These are phyloP conservation scores for Hirsutella thompsonii DNA, from an alignment of 2,329 filamentous ascomycete species.

Conservation along the genomic window DNA sequence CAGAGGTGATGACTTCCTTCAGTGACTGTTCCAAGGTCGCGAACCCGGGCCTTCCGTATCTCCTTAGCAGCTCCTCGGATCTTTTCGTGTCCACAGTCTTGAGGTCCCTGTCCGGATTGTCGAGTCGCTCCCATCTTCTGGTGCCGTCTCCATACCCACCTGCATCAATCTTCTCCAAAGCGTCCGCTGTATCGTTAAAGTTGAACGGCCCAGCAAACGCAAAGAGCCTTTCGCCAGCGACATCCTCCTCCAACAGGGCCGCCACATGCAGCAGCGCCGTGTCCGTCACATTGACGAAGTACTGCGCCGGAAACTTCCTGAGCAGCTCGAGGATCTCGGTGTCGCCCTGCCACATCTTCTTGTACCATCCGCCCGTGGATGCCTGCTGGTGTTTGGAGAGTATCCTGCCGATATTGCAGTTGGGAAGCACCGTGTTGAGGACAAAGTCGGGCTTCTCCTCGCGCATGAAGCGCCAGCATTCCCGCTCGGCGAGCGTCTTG, in stretches of 20 bases:
- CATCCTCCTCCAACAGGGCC: constrained; percentile 10
- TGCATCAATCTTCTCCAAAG: neutral
- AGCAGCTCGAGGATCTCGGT: neutral
- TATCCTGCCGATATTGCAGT: constrained; percentile 2
- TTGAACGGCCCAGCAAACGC: constrained; percentile 10
- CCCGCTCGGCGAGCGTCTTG: constrained; percentile 20
- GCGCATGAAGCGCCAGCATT: constrained; percentile 20
- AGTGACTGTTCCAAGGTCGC: neutral
- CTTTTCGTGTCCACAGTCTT: neutral
- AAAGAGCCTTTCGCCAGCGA: constrained; percentile 12
- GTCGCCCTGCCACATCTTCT: constrained; percentile 1
- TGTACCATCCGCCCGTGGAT: neutral
- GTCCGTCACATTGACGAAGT: constrained; percentile 12
- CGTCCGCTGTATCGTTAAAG: constrained; percentile 4
- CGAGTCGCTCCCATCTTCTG: neutral
- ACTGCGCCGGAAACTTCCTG: neutral
- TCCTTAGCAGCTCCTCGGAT: neutral
- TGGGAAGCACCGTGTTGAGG: constrained; percentile 13
- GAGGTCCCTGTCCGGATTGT: neutral
- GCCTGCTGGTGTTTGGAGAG: neutral
- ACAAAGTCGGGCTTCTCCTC: constrained; percentile 16
- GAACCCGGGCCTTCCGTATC: constrained; percentile 1
- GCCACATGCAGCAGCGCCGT: constrained; percentile 13
- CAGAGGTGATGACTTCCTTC: neutral
- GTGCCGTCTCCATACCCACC: neutral